These are phyloP conservation scores for Yamagishiella unicocca DNA, from an alignment of 139 green algal genomes.

Conservation along the genomic window DNA sequence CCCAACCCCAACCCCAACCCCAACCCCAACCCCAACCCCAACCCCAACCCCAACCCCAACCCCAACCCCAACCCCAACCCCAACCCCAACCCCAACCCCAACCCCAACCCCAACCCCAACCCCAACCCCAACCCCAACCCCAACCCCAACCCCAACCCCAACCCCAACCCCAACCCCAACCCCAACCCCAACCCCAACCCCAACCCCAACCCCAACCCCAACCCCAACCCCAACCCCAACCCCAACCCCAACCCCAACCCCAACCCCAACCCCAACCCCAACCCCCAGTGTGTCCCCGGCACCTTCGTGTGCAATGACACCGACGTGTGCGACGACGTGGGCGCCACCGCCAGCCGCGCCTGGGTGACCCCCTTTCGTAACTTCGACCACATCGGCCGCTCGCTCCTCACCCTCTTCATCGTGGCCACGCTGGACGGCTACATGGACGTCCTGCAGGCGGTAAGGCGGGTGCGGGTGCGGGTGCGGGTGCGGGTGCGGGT, in stretches of 20 bases:
- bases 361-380: conserved; percentile 60
- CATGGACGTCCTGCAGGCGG: conserved; percentile 70
- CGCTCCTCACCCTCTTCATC: conserved; percentile 70
- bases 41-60: no score
- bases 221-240: no score
- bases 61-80: no score
- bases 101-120: no score
- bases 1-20: no score
- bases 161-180: no score
- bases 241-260: not conserved
- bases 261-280: not conserved
- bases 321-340: conserved; percentile 5
- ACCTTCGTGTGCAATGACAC: not conserved
- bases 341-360: not conserved
- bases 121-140: no score
- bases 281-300: conserved; percentile 16
- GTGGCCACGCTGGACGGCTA: conserved; percentile 74
- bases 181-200: no score
- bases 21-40: no score
- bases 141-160: no score
- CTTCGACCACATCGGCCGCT: conserved; percentile 70
- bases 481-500: not conserved
- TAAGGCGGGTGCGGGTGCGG: conserved; percentile 3
- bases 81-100: no score
- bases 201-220: no score